Conservation (phyloP, 805 yeast species). For the Kluyveromyces wickerhamii region DNA sequence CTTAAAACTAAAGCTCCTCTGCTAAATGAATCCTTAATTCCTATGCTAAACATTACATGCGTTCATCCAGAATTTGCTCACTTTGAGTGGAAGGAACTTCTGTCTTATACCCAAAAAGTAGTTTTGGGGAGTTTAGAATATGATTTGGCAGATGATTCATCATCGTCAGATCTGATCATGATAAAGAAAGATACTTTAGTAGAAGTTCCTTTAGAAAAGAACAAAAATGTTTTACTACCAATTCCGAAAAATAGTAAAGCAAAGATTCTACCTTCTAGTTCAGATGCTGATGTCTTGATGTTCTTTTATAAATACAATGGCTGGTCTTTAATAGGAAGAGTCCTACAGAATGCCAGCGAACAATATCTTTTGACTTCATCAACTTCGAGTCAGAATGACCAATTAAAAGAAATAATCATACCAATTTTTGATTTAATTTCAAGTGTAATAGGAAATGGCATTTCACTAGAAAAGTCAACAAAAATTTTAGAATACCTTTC, state of each 20-base stretch:
- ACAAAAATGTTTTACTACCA: conserved; percentile 35
- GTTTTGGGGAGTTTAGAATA: conserved; percentile 35
- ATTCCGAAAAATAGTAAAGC: conserved; percentile 59
- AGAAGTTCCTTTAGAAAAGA: conserved; percentile 50
- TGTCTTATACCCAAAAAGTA: conserved; percentile 50
- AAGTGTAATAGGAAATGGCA: conserved; percentile 35
- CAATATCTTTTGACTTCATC: conserved; percentile 25
- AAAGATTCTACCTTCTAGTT: conserved; percentile 47
- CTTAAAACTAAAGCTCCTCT: conserved; percentile 71
- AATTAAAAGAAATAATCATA: conserved; percentile 34
- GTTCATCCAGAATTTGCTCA: conserved; percentile 62
- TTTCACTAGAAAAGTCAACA: conserved; percentile 33
- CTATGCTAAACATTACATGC: conserved; percentile 53
- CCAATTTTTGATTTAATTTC: conserved; percentile 47
- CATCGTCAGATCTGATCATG: conserved; percentile 40
- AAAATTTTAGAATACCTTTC: conserved; percentile 30
- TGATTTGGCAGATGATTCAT: conserved; percentile 33
- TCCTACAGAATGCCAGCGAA: conserved; percentile 51
- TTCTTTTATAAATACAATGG: conserved; percentile 75
- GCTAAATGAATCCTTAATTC: conserved; percentile 39
- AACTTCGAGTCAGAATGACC: conserved; percentile 26
- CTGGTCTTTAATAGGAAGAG: conserved; percentile 78
- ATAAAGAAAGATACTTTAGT: conserved; percentile 42
- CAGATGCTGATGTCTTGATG: conserved; percentile 38
- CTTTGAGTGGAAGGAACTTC: conserved; percentile 48